These are phyloP conservation scores for Globisporangium parvum DNA, from an alignment of 352 stramenopile species.

Conservation along the genomic window DNA sequence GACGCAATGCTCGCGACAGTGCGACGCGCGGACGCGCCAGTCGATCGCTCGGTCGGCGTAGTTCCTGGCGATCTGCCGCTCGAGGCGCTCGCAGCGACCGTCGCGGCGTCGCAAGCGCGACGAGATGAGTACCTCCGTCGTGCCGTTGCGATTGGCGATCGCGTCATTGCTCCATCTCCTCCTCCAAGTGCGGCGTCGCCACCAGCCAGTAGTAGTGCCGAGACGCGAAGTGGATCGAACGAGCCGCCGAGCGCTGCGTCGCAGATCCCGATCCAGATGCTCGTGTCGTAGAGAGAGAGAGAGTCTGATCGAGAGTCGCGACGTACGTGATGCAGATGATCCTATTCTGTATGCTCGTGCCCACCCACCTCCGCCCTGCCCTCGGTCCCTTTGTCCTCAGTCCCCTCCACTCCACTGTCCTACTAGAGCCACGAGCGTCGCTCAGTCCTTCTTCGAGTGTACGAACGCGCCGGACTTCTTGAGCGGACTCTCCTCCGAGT, in stretches of 20 bases:
- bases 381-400: too few relatives aligned
- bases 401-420: too few relatives aligned
- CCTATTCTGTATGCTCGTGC: too few relatives aligned
- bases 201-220: neutral
- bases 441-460: conserved; percentile 53
- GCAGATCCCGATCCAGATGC: conserved; percentile 61
- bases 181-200: neutral
- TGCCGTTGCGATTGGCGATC: conserved; percentile 16
- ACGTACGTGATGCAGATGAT: neutral
- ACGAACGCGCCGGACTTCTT: conserved; percentile 51
- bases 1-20: conserved; percentile 31
- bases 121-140: conserved; percentile 40
- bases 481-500: conserved; percentile 43
- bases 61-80: neutral
- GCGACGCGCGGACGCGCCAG: conserved; percentile 28
- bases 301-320: neutral
- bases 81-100: conserved; percentile 18
- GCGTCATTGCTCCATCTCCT: neutral
- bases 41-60: neutral
- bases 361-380: too few relatives aligned
- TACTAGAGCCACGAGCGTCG: neutral
- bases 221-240: neutral
- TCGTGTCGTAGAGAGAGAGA: conserved; percentile 40
- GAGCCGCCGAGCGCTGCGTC: conserved; percentile 14
- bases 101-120: conserved; percentile 30